phyloP scores from a whole-genome alignment of 345 rosid genomes.

The Noccaea bulbosa region DNA sequence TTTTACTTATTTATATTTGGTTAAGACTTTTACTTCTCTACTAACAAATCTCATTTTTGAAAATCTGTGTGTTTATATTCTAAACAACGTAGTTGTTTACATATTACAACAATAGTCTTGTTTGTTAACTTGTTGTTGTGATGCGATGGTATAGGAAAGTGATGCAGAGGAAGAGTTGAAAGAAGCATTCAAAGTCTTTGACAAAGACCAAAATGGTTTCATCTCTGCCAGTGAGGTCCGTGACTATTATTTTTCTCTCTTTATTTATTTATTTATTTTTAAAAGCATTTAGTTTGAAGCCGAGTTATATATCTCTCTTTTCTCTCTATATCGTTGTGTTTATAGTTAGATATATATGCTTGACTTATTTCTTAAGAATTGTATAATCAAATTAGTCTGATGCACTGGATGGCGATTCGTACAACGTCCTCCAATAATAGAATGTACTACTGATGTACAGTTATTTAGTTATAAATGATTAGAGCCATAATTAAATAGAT shows the following conservation, averaged over 20 bases:
- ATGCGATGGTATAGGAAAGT: slow-evolving; percentile 49
- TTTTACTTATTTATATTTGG: neutral
- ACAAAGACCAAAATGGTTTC: slow-evolving; percentile 70
- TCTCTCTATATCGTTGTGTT: neutral
- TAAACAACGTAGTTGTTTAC: neutral
- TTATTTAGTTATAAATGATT: slow-evolving; percentile 32
- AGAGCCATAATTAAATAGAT: slow-evolving; percentile 1
- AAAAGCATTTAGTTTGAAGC: neutral
- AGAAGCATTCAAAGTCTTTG: slow-evolving; percentile 73
- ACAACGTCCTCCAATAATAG: slow-evolving; percentile 34
- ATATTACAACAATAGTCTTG: neutral
- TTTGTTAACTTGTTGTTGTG: slow-evolving; percentile 2
- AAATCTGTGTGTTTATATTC: neutral
- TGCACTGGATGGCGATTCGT: slow-evolving; percentile 37
- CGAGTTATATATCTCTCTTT: neutral
- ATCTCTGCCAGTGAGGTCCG: slow-evolving; percentile 67
- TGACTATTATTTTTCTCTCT: neutral
- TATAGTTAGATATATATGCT: neutral
- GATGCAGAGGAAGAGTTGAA: slow-evolving; percentile 60
- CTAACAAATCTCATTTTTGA: neutral
- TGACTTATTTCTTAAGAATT: neutral
- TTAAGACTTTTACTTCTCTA: neutral
- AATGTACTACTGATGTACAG: no score
- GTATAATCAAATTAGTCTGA: slow-evolving; percentile 1
- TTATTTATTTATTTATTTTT: neutral